These are phyloP conservation scores for Backusella tuberculispora DNA, from an alignment of 192 early-diverging fungal genomes.

Conservation along the genomic window DNA sequence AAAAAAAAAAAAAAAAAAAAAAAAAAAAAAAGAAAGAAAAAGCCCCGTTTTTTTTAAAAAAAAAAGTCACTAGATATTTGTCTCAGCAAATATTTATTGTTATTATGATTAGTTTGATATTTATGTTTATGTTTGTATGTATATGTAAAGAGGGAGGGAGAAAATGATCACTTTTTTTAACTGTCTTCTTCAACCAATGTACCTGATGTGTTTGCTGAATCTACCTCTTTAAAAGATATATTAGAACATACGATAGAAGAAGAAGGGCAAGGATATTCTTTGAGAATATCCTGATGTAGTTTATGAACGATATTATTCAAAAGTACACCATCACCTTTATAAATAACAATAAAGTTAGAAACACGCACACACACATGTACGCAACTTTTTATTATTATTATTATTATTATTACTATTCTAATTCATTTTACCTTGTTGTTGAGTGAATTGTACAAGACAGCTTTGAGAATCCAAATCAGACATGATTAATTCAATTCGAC, in stretches of 20 bases:
- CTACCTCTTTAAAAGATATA: neutral
- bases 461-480: conserved; percentile 8
- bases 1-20: neutral
- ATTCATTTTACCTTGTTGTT: conserved; percentile 28
- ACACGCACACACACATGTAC: too few species aligned
- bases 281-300: neutral
- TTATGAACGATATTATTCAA: conserved; percentile 14
- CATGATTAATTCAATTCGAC: conserved; percentile 26
- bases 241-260: neutral
- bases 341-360: neutral
- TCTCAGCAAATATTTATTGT: neutral
- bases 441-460: conserved; percentile 30
- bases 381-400: neutral
- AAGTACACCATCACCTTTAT: conserved; percentile 11
- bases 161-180: neutral
- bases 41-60: neutral
- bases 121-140: too few species aligned
- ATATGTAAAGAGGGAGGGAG: too few species aligned
- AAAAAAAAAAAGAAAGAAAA: neutral
- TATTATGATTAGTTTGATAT: neutral
- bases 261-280: conserved; percentile 21
- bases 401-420: neutral
- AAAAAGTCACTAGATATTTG: neutral
- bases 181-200: conserved; percentile 11
- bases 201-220: conserved; percentile 16